A percentile compares a stretch with the other conserved stretches of the same genome.
phyloP scores from a whole-genome alignment of 352 stramenopile species.

The Hyphochytrium catenoides region DNA sequence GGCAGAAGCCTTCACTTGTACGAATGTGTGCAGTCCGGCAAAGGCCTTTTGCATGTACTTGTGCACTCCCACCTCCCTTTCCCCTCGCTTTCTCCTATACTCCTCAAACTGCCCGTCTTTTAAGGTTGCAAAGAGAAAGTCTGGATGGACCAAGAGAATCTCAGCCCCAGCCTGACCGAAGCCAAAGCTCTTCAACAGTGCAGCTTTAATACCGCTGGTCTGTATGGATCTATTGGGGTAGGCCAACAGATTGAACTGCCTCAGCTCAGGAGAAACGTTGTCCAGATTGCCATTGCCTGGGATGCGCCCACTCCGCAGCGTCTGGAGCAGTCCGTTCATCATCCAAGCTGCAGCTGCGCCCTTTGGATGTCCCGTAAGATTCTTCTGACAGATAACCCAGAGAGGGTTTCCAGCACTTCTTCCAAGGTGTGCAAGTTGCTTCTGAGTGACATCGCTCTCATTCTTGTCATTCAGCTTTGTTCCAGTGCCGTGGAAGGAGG shows the following conservation, averaged over 20 bases:
- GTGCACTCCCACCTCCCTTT: slow-evolving; percentile 42
- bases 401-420: slow-evolving; percentile 39
- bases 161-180: slow-evolving; percentile 49
- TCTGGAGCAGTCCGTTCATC: slow-evolving; percentile 49
- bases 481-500: slow-evolving; percentile 55
- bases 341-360: slow-evolving; percentile 49
- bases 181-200: slow-evolving; percentile 51
- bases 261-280: slow-evolving; percentile 35
- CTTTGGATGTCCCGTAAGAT: slow-evolving; percentile 51
- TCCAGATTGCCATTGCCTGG: slow-evolving; percentile 54
- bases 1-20: slow-evolving; percentile 49
- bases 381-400: slow-evolving; percentile 51
- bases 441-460: slow-evolving; percentile 58
- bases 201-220: slow-evolving; percentile 42
- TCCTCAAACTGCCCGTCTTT: slow-evolving; percentile 17
- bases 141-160: slow-evolving; percentile 30
- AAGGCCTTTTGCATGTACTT: slow-evolving; percentile 41
- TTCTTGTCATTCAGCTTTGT: slow-evolving; percentile 63
- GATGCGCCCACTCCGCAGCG: slow-evolving; percentile 40
- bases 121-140: slow-evolving; percentile 35
- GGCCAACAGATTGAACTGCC: slow-evolving; percentile 41
- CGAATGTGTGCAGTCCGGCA: slow-evolving; percentile 33
- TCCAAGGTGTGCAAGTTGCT: slow-evolving; percentile 45
- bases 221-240: slow-evolving; percentile 55
- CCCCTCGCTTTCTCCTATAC: slow-evolving; percentile 27